Evolutionary conservation across 2,329 filamentous ascomycete genomes (phyloP).

Genomic region (Neoscytalidium dimidiatum): DNA sequence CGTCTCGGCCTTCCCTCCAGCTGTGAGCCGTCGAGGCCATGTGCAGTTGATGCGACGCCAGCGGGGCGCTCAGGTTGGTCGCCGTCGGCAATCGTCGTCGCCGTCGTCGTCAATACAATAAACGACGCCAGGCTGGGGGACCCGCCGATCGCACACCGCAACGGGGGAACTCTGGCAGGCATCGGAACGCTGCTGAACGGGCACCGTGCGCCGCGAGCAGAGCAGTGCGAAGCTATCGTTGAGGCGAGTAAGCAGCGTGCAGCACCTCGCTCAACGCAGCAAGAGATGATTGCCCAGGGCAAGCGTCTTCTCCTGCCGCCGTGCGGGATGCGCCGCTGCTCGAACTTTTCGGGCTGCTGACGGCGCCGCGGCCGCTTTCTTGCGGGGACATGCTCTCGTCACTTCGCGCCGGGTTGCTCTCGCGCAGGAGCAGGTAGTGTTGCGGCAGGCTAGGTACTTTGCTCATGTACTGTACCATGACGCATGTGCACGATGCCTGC

Average conservation of each 20-base stretch:
- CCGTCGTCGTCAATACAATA: too few relatives aligned
- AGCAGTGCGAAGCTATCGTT: not conserved
- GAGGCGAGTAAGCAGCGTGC: slow-evolving; percentile 4
- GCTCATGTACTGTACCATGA: not conserved
- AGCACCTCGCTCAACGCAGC: not conserved
- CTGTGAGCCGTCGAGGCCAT: too few relatives aligned
- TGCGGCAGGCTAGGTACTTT: not conserved
- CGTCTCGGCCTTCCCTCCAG: not conserved
- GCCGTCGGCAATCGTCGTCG: too few relatives aligned
- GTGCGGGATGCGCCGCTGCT: not conserved
- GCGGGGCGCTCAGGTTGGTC: too few relatives aligned
- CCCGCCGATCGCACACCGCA: slow-evolving; percentile 13
- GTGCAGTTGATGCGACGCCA: not conserved
- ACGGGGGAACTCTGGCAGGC: slow-evolving; percentile 1
- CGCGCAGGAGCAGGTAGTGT: not conserved
- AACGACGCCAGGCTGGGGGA: slow-evolving; percentile 3
- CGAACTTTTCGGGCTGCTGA: not conserved
- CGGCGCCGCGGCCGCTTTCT: not conserved
- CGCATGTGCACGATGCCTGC: not conserved
- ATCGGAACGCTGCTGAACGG: slow-evolving; percentile 3
- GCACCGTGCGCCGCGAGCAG: not conserved
- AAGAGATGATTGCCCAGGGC: too few relatives aligned
- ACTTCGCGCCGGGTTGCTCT: not conserved
- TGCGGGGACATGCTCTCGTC: not conserved
- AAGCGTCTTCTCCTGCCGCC: too few relatives aligned